Evolutionary conservation across 768 basidiomycete genomes (phyloP), one percentile per base, ranked within the genome.

Genomic region (Boletus sp.): DNA sequence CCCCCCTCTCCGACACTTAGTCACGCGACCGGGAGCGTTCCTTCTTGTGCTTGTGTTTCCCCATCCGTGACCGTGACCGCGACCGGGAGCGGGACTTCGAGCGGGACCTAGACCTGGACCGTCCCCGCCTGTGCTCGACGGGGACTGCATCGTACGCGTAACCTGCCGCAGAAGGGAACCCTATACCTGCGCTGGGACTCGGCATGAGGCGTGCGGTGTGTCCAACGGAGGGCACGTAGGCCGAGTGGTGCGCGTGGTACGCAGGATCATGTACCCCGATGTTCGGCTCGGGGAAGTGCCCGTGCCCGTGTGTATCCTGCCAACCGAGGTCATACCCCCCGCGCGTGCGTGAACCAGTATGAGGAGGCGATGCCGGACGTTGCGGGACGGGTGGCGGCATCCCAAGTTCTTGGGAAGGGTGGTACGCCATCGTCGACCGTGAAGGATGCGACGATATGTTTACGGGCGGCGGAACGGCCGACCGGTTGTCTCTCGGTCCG

Each of bases 401-500:
- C 3, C 10, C 5, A 2, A 21, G 38, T 17, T 51, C 58, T 1
- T 42, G n/a, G 1, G 50, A 19, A 3, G 35, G 35, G 11, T 23
- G 17, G 14, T 38, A 35, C 7, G 56, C 25, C 44, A 7, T 39
- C 7, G 46, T 44, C 32, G 55, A 41, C 8, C 35, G 42, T 0
- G 29, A 15, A 7, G 67, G 69, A 21, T 42, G 58, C 0, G 64
- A 54, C 5, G 54, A 49, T 44, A 44, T 33, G 17, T 59, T 51
- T 4, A 67, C 42, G 1, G 23, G 45, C 13, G 67, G 66, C 21
- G 58, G 51, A 11, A 25, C 13, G 7, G 27, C 5, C 7, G 27
- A 30, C 11, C 42, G 47, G 8, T 46, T 13, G 10, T 34, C 42
- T 9, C 46, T 40, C n/a, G 46, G 43, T 5, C 53, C 43, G 17